Percentiles rank a stretch among this genome's conserved stretches.
phyloP scores from a whole-genome alignment of 345 rosid species.

The Corchorus olitorius region DNA sequence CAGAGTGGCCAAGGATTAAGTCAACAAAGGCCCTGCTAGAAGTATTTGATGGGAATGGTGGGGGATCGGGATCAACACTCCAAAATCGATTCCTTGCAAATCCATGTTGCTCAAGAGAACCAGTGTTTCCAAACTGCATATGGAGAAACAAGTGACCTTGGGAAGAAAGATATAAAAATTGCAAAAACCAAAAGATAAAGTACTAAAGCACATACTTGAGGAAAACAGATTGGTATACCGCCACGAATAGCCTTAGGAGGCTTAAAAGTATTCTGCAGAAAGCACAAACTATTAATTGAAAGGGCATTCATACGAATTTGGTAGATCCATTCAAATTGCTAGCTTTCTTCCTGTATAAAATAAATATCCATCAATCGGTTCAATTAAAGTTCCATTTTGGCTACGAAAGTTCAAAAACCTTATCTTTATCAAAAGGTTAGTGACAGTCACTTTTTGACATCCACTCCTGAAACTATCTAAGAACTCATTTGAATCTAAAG shows the following conservation, averaged over 20 bases:
- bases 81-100: conserved; percentile 79
- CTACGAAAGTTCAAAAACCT: not conserved
- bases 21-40: conserved; percentile 60
- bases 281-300: conserved; percentile 3
- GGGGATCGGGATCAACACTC: conserved; percentile 75
- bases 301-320: not conserved
- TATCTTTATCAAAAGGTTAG: not conserved
- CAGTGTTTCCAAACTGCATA: conserved; percentile 67
- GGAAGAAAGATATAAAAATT: conserved; percentile 23
- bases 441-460: conserved; percentile 9
- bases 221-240: conserved; percentile 89
- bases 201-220: conserved; percentile 63
- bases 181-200: not conserved
- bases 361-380: not conserved
- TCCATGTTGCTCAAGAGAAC: conserved; percentile 78
- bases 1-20: conserved; percentile 61
- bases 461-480: not conserved
- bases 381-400: not conserved
- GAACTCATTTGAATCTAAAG: not conserved
- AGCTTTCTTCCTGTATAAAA: not conserved
- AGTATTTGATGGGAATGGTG: conserved; percentile 47
- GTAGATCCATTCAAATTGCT: conserved; percentile 1
- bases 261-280: conserved; percentile 57
- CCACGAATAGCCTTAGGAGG: conserved; percentile 87
- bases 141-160: conserved; percentile 3